These are phyloP conservation scores for Taphrina wiesneri DNA, from an alignment of 1,139 yeast genomes.

Conservation along the genomic window DNA sequence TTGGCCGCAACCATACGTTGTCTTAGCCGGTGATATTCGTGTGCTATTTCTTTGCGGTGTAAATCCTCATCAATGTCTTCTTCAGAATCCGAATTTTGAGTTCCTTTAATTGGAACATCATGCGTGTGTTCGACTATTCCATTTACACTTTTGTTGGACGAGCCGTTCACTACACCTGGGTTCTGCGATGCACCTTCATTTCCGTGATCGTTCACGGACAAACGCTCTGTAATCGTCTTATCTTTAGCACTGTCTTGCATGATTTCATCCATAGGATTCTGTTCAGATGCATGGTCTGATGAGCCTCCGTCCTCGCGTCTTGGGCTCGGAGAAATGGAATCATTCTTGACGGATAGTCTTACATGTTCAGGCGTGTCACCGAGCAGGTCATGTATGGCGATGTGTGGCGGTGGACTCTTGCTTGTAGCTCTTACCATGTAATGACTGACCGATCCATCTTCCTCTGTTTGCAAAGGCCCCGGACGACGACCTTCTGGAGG, in stretches of 20 bases:
- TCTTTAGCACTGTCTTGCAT: background rate
- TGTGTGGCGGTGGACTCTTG: slow-evolving; percentile 31
- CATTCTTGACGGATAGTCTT: slow-evolving; percentile 7
- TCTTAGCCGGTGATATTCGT: slow-evolving; percentile 28
- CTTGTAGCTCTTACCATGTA: slow-evolving; percentile 32
- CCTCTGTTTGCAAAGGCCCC: slow-evolving; percentile 23
- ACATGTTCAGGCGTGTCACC: slow-evolving; percentile 20
- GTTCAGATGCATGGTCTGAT: background rate
- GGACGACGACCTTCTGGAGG: slow-evolving; percentile 27
- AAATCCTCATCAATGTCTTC: slow-evolving; percentile 20
- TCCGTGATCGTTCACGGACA: too few species aligned
- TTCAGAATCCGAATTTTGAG: background rate
- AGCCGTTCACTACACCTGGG: background rate
- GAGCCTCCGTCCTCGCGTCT: background rate
- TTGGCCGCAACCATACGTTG: slow-evolving; percentile 16
- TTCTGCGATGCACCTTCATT: too few species aligned
- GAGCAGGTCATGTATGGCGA: slow-evolving; percentile 27
- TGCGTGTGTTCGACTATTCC: slow-evolving; percentile 21
- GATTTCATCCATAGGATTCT: background rate
- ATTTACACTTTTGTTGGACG: background rate
- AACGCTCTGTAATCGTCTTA: too few species aligned
- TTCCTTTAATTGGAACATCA: background rate
- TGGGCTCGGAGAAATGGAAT: slow-evolving; percentile 14
- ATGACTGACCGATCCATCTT: slow-evolving; percentile 27
- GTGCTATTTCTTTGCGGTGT: slow-evolving; percentile 29